These are phyloP conservation scores for Vigna unguiculata DNA, from an alignment of 306 rosid species.

Conservation along the genomic window DNA sequence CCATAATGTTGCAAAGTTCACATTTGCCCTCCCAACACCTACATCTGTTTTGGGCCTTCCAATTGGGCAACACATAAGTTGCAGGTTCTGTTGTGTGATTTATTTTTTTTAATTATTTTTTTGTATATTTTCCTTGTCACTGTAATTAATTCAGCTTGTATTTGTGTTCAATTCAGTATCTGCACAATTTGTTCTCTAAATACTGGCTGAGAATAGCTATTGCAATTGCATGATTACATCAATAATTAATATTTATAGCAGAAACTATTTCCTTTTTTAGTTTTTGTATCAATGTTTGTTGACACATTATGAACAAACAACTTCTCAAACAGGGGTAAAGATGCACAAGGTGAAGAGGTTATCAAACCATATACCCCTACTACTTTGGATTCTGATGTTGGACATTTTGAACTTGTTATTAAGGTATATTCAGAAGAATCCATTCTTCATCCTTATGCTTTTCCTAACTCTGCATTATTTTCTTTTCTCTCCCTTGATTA, in stretches of 20 bases:
- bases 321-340: slow-evolving; percentile 83
- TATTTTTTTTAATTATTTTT: neutral
- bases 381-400: slow-evolving; percentile 95
- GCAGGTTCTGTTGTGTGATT: slow-evolving; percentile 70
- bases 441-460: slow-evolving; percentile 21
- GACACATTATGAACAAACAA: slow-evolving; percentile 20
- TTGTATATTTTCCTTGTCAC: slow-evolving; percentile 22
- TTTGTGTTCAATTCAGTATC: slow-evolving; percentile 25
- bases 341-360: slow-evolving; percentile 83
- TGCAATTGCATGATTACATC: neutral
- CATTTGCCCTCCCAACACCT: slow-evolving; percentile 76
- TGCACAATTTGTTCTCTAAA: neutral
- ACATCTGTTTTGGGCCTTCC: slow-evolving; percentile 95
- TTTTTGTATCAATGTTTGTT: slow-evolving; percentile 13
- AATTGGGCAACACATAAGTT: slow-evolving; percentile 97
- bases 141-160: neutral
- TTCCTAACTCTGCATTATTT: slow-evolving; percentile 28
- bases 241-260: neutral
- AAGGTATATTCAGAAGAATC: slow-evolving; percentile 58
- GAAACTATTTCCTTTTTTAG: neutral
- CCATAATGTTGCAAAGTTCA: slow-evolving; percentile 97
- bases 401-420: slow-evolving; percentile 91
- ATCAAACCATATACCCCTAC: slow-evolving; percentile 94
- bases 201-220: slow-evolving; percentile 29
- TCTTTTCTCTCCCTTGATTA: slow-evolving; percentile 27